Percentiles rank a stretch among this genome's conserved stretches.
Conservation (phyloP, 2,329 filamentous ascomycete genomes). For the Colletotrichum theobromicola region DNA sequence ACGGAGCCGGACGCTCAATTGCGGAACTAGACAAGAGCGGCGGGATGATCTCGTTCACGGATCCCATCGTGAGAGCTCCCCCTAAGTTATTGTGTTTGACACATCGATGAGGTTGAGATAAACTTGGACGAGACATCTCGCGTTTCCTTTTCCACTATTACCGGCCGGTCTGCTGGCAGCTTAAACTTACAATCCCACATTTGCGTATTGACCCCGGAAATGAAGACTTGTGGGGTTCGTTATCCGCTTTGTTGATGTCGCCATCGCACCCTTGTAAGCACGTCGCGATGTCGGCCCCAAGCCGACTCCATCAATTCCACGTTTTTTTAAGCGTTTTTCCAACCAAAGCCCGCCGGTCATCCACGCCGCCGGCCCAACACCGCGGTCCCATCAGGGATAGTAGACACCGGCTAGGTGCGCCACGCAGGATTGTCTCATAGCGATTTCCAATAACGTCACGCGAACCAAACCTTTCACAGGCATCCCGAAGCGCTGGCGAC, state of each 20-base stretch:
- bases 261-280: conserved; percentile 18
- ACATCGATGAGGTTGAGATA: background rate
- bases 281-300: conserved; percentile 1
- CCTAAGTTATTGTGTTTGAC: background rate
- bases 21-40: background rate
- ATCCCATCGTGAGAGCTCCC: background rate
- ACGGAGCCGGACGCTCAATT: background rate
- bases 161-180: background rate
- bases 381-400: conserved; percentile 6
- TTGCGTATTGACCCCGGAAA: background rate
- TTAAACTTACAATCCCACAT: background rate
- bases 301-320: background rate
- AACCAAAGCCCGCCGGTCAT: background rate
- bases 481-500: background rate
- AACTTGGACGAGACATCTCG: background rate
- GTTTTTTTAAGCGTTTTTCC: background rate
- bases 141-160: background rate
- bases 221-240: background rate
- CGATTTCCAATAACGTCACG: conserved; percentile 6
- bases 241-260: conserved; percentile 3
- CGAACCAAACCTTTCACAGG: background rate
- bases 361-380: background rate
- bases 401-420: too few relatives aligned
- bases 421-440: background rate
- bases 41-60: background rate